These are phyloP conservation scores for Ehretia macrophylla DNA, from an alignment of 257 asterid species.

Conservation along the genomic window DNA sequence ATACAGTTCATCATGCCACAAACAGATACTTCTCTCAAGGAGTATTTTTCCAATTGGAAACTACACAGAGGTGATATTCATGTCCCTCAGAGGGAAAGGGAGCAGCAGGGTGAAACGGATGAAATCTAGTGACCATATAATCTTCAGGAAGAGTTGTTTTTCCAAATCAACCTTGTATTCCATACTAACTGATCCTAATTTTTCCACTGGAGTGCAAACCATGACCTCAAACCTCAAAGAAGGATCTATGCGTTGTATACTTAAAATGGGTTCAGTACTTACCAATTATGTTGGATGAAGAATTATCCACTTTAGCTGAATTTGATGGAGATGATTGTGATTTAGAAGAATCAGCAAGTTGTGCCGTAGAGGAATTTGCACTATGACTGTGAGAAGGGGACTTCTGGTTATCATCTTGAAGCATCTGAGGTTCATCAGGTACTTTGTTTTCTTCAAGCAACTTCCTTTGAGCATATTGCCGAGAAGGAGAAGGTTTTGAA, in stretches of 20 bases:
- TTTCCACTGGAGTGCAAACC: too few species aligned
- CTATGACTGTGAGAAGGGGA: constrained; percentile 40
- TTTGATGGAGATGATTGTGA: constrained; percentile 58
- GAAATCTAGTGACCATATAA: too few species aligned
- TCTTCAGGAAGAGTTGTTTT: too few species aligned
- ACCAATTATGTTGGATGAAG: constrained; percentile 64
- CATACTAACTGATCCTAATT: too few species aligned
- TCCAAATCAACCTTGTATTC: too few species aligned
- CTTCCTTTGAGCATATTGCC: constrained; percentile 91
- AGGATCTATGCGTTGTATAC: not conserved
- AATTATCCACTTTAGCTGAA: constrained; percentile 47
- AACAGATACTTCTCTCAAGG: not conserved
- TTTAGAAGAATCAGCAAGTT: constrained; percentile 44
- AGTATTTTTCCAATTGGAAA: not conserved
- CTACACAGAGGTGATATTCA: too few species aligned
- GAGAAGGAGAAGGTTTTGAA: constrained; percentile 98
- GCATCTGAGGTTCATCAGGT: constrained; percentile 46
- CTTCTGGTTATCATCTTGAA: constrained; percentile 57
- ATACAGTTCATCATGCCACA: not conserved
- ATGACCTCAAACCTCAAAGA: too few species aligned
- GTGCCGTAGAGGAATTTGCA: constrained; percentile 49
- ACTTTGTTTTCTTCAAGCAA: constrained; percentile 60
- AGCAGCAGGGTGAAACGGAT: too few species aligned
- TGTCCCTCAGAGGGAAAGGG: too few species aligned
- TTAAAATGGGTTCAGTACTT: constrained; percentile 23